Base-by-base conservation (phyloP, 1,284 basidiomycete genomes). In the Phylloboletellus chloephorus region DNA sequence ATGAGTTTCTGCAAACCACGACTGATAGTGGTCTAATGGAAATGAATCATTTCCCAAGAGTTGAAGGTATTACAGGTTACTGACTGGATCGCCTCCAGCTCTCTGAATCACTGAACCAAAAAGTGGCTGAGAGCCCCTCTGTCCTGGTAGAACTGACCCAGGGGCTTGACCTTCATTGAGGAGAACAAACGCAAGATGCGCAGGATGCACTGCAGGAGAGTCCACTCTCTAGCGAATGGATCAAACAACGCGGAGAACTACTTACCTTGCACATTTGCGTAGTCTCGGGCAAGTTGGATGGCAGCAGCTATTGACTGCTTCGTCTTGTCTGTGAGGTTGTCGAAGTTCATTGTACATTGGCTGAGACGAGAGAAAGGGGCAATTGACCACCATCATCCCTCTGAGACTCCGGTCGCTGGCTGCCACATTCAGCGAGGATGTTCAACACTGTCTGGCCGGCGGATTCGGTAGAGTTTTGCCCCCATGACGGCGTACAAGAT, bases 401-500 rank as follows among this genome's bases (percentile, higher is more conserved):
- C 24, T n/a, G 43, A 44, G 33, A 12, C 21, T 22, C 15, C n/a
- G 7, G 23, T 26, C 31, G 19, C 31, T n/a, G n/a, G n/a, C 45
- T 30, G 33, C 44, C 51, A 52, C 44, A 16, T 23, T 32, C 47
- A 50, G 12, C 32, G 13, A 3, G 10, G 7, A 31, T 41, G 47
- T 69, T 81, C 53, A 82, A 92, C 62, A 95, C 92, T 0, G 64
- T 69, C 11, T 85, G 78, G 58, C 90, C 90, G 7, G 92, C 92
- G n/a, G 91, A 94, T 63, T 79, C 85, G 12, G 74, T 90, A 43
- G 93, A 96, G 56, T 95, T 91, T 60, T 93, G 89, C 54, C 91
- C 90, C 10, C 73, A 76, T 46, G 68, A 70, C 12, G 66, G 67
- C 28, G 70, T 69, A 30, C 64, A 70, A 11, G 67, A 82, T 51